Conservation (phyloP, 2,329 filamentous ascomycete species). For the Sarocladium strictum region DNA sequence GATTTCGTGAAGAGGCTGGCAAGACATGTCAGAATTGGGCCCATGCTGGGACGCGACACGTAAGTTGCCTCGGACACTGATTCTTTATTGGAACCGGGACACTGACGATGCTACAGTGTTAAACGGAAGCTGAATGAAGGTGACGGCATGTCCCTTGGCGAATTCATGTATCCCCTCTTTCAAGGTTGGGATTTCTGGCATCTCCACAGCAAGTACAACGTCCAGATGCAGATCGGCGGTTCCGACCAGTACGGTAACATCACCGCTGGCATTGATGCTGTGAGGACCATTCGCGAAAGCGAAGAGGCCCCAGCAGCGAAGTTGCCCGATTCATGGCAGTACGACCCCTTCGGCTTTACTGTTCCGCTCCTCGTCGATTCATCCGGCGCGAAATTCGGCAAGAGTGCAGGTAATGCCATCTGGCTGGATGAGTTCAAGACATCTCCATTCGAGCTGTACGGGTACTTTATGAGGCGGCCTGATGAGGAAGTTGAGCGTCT, state of each 20-base stretch:
- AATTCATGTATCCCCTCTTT: slow-evolving; percentile 88
- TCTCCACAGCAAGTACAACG: slow-evolving; percentile 59
- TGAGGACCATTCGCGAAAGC: slow-evolving; percentile 65
- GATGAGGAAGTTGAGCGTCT: slow-evolving; percentile 78
- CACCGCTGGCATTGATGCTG: slow-evolving; percentile 76
- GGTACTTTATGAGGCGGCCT: slow-evolving; percentile 79
- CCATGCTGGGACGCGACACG: slow-evolving; percentile 86
- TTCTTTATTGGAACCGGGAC: no score
- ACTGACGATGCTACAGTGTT: slow-evolving; percentile 40
- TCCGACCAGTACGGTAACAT: slow-evolving; percentile 98
- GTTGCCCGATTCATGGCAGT: slow-evolving; percentile 35
- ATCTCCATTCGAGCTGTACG: slow-evolving; percentile 76
- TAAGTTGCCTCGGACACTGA: no score
- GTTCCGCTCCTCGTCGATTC: slow-evolving; percentile 84
- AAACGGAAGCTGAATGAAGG: slow-evolving; percentile 78
- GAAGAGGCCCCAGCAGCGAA: slow-evolving; percentile 39
- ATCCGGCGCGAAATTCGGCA: slow-evolving; percentile 86
- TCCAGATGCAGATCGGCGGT: slow-evolving; percentile 87
- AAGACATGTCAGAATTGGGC: slow-evolving; percentile 66
- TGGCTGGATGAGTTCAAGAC: slow-evolving; percentile 87
- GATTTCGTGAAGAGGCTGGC: slow-evolving; percentile 74
- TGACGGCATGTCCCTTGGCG: slow-evolving; percentile 88
- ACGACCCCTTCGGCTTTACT: slow-evolving; percentile 76
- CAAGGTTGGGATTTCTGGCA: slow-evolving; percentile 98
- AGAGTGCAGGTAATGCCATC: slow-evolving; percentile 87